Conservation (phyloP, 805 yeast genomes). For the Ogataea methylovora region DNA sequence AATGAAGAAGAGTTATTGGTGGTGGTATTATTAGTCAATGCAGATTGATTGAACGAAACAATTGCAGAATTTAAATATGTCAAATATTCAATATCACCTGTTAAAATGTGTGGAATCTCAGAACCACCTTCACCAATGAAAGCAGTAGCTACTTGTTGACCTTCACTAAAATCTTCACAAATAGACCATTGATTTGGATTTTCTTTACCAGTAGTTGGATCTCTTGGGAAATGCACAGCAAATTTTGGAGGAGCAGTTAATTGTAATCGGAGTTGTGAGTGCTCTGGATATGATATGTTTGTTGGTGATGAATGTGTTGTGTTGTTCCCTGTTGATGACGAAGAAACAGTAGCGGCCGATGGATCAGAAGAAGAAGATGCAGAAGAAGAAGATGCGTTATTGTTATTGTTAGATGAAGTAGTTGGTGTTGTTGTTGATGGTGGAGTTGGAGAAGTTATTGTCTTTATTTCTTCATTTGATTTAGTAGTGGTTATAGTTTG, state of each 20-base stretch:
- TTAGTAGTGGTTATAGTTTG: constrained; percentile 10
- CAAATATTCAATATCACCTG: constrained; percentile 36
- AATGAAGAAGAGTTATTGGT: neutral
- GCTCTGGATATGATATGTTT: constrained; percentile 13
- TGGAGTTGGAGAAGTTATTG: neutral
- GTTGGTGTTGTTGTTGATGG: neutral
- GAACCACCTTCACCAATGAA: constrained; percentile 50
- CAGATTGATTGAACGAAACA: constrained; percentile 19
- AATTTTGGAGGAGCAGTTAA: constrained; percentile 58
- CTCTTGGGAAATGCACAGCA: constrained; percentile 65
- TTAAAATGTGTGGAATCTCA: constrained; percentile 60
- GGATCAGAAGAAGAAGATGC: neutral
- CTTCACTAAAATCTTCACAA: constrained; percentile 80
- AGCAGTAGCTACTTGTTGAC: constrained; percentile 71
- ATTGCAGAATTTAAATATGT: constrained; percentile 26
- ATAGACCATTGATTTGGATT: constrained; percentile 66
- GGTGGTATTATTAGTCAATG: constrained; percentile 2
- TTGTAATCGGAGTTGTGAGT: constrained; percentile 21
- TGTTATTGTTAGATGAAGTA: too few relatives aligned
- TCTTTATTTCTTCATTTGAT: constrained; percentile 3
- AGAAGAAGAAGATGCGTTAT: neutral
- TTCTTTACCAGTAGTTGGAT: constrained; percentile 34
- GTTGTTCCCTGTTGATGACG: neutral
- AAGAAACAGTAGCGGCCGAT: neutral
- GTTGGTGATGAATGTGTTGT: constrained; percentile 20